phyloP scores from a whole-genome alignment of 371 early-diverging fungal genomes.

The Mortierella sp. region DNA sequence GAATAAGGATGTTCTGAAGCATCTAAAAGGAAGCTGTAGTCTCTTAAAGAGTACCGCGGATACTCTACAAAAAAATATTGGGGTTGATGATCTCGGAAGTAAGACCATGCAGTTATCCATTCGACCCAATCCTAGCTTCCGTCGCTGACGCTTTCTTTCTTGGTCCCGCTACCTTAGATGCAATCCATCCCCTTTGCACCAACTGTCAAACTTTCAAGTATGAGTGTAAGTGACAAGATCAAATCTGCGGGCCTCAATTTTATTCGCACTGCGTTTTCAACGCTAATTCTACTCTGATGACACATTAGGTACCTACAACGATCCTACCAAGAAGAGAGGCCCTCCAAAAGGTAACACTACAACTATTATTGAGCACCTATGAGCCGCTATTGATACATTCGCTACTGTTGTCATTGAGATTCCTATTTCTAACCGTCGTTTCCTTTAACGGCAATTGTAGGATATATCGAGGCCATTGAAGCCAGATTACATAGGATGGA shows the following conservation, averaged over 20 bases:
- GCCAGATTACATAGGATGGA: slow-evolving; percentile 75
- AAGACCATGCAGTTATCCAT: background rate
- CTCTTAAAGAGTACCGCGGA: too few relatives aligned
- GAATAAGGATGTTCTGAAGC: background rate
- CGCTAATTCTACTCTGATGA: background rate
- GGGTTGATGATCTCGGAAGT: background rate
- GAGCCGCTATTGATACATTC: too few relatives aligned
- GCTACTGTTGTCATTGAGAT: background rate
- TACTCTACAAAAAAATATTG: background rate
- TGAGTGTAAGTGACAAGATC: slow-evolving; percentile 35
- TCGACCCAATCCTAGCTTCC: background rate
- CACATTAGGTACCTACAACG: slow-evolving; percentile 49
- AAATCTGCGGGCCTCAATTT: background rate
- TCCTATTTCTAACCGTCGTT: background rate
- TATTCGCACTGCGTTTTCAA: background rate
- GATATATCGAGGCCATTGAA: slow-evolving; percentile 82
- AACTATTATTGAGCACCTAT: background rate
- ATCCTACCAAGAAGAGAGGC: slow-evolving; percentile 64
- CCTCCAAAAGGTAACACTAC: slow-evolving; percentile 64
- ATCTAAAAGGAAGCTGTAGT: background rate
- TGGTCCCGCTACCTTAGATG: slow-evolving; percentile 20
- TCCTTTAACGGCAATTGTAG: slow-evolving; percentile 24
- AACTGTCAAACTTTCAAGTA: slow-evolving; percentile 55
- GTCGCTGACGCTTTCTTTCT: background rate
- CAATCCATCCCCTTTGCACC: slow-evolving; percentile 52